phyloP scores from a whole-genome alignment of 106 monocot species.

The Apostasia ramifera region DNA sequence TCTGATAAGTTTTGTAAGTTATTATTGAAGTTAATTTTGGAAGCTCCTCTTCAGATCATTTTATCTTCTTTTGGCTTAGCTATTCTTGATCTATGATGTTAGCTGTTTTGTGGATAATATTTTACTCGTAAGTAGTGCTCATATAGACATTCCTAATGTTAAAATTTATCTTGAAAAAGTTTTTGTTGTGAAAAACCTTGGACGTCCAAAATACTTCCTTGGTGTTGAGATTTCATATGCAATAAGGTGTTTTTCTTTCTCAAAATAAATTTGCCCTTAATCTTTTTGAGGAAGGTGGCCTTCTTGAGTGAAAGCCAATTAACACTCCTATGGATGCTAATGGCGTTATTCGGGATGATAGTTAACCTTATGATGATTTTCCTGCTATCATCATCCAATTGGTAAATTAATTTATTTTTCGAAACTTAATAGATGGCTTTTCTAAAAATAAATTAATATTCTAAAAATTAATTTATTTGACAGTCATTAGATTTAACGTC shows the following conservation, averaged over 20 bases:
- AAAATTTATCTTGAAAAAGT: neutral
- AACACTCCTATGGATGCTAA: neutral
- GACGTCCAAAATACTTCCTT: neutral
- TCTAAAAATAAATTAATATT: too few relatives aligned
- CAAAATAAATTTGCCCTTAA: neutral
- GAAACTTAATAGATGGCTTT: too few relatives aligned
- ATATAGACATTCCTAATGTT: neutral
- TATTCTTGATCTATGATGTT: too few relatives aligned
- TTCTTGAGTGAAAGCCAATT: neutral
- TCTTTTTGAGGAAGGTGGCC: neutral
- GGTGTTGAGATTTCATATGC: neutral
- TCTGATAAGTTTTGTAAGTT: too few relatives aligned
- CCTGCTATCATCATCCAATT: neutral
- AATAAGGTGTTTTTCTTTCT: neutral
- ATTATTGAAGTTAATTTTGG: too few relatives aligned
- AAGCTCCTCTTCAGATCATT: too few relatives aligned
- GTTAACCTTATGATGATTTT: neutral
- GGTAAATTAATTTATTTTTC: too few relatives aligned
- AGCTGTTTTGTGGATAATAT: too few relatives aligned
- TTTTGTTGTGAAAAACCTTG: neutral
- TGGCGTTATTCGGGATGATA: neutral
- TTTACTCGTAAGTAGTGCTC: too few relatives aligned
- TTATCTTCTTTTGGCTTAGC: too few relatives aligned
- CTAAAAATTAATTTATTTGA: neutral
- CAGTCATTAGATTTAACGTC: neutral